Evolutionary conservation across 140 eudicot genomes (phyloP), one percentile per base, ranked within the genome.

Genomic region (Anethum foeniculum): DNA sequence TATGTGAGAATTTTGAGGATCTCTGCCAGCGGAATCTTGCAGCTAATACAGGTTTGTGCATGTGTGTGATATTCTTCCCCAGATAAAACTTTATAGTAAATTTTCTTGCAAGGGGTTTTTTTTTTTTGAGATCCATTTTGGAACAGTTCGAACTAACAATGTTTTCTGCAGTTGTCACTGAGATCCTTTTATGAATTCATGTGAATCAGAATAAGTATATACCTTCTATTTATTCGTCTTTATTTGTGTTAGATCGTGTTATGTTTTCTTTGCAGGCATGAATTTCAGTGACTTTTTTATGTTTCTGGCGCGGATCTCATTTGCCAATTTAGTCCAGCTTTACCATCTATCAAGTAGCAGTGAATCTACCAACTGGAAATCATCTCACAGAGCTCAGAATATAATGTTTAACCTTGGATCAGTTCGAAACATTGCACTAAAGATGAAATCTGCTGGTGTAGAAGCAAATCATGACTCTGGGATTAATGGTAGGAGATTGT

Each of bases 11-110:
- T 84, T 92, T 89, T 89, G 98, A 95, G 88, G 95, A 85, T 81
- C 92, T 95, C 72, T 95, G 98, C 85, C 99, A 92, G 84, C 88
- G 93, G n/a, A 95, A 95, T 89, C 99, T 95, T 71, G 97, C 97
- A 69, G 96, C 96, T 75, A 93, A 91, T 84, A 90, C 99, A 75
- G 98, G 99, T 93, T 80, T 60, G 5, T 74, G 36, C 7, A 28
- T 54, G 5, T 47, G 10, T 38, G 74, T 67, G 73, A 44, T 74
- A 28, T 30, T 77, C 44, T 36, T 62, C 27, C 36, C 32, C 32
- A 38, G 16, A 76, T 36, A 71, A 73, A 74, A 11, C n/a, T 38
- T 69, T 41, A 5, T 10, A 7, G 28, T 71, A 19, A 38, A 9
- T 11, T 60, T 60, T 60, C 32, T n/a, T 21, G 13, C 0, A 54